phyloP scores from a whole-genome alignment of 2,329 filamentous ascomycete genomes.

The Epichloe gansuensis region DNA sequence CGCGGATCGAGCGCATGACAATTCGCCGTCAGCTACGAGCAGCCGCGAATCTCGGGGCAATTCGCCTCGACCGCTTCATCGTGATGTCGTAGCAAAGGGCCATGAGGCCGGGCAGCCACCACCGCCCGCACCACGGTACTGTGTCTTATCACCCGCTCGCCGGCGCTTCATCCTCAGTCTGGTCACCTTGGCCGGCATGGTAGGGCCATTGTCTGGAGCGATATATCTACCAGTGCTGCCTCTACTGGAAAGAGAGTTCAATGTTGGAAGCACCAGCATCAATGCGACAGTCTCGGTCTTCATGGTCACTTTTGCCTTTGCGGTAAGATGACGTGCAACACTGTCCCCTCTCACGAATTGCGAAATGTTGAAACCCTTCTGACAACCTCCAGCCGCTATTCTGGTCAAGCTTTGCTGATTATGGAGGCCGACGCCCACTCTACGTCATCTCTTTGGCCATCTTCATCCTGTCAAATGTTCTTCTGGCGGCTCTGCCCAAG shows the following conservation, averaged over 20 bases:
- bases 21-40: not conserved
- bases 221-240: constrained; percentile 30
- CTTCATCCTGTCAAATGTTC: constrained; percentile 25
- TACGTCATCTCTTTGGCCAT: constrained; percentile 27
- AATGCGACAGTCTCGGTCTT: constrained; percentile 32
- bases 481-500: constrained; percentile 25
- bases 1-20: not conserved
- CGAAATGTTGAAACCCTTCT: not conserved
- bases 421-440: constrained; percentile 25
- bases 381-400: constrained; percentile 21
- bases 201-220: constrained; percentile 29
- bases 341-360: no score
- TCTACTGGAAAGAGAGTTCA: constrained; percentile 24
- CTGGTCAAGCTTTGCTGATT: constrained; percentile 26
- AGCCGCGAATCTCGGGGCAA: not conserved
- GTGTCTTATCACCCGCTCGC: constrained; percentile 22
- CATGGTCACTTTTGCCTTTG: constrained; percentile 29
- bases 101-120: not conserved
- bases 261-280: constrained; percentile 21
- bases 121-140: constrained; percentile 17
- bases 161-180: constrained; percentile 24
- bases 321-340: constrained; percentile 10
- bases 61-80: not conserved
- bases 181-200: constrained; percentile 27
- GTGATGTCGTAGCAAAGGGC: not conserved